A percentile compares a stretch with the other conserved stretches of the same genome.
Conservation (phyloP, 164 flowering plant genomes). For the Vitis rotundifolia region DNA sequence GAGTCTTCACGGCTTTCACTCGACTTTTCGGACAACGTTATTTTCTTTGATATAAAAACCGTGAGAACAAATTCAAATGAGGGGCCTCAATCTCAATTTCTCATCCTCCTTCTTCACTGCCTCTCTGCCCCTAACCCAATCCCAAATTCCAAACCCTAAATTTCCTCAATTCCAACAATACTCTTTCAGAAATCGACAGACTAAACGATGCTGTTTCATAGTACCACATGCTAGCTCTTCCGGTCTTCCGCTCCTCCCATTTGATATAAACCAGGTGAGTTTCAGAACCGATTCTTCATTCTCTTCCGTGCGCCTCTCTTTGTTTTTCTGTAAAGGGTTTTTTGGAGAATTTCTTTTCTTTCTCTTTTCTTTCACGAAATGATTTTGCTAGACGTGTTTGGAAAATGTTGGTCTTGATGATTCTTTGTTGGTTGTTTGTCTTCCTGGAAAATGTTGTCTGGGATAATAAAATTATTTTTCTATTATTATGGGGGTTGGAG, state of each 20-base stretch:
- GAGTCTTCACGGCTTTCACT: too few relatives aligned
- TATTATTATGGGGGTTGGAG: too few relatives aligned
- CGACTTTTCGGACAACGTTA: too few relatives aligned
- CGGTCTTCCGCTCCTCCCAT: constrained; percentile 13
- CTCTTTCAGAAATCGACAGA: neutral
- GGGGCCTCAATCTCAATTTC: neutral
- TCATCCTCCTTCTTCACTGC: neutral
- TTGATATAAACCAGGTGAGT: constrained; percentile 7
- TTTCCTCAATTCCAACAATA: neutral
- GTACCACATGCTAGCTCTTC: neutral
- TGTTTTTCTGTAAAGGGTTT: neutral
- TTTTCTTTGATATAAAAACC: too few relatives aligned
- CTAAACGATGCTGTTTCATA: neutral
- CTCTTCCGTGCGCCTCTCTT: too few relatives aligned
- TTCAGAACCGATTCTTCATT: neutral
- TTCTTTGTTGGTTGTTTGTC: too few relatives aligned
- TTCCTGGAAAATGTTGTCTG: too few relatives aligned
- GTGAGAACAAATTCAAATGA: too few relatives aligned
- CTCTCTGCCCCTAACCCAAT: neutral
- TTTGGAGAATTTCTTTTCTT: neutral
- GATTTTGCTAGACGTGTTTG: neutral
- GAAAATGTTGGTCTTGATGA: neutral
- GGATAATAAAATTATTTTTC: too few relatives aligned
- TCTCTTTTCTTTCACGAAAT: neutral
- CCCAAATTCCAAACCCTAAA: neutral